Percentiles rank a stretch among this genome's conserved stretches.
These are phyloP conservation scores for Aspergillus sp. DNA, from an alignment of 2,329 filamentous ascomycete genomes.

Conservation along the genomic window DNA sequence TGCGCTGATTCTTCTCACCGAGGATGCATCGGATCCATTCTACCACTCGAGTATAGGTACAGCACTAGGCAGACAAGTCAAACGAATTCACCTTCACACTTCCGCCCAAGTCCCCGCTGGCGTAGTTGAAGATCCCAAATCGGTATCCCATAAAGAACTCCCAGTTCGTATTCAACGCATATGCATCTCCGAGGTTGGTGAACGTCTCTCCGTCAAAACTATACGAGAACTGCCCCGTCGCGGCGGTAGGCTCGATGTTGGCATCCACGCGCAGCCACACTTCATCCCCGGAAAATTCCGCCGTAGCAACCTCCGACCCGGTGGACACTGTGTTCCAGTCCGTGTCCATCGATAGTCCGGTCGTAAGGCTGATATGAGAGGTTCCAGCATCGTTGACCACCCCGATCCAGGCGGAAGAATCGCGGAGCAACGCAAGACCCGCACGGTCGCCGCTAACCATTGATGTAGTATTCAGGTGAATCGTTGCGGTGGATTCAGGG, in stretches of 20 bases:
- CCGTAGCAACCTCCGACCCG: conserved; percentile 26
- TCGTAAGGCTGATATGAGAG: conserved; percentile 34
- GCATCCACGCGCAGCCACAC: conserved; percentile 41
- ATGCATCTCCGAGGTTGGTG: conserved; percentile 31
- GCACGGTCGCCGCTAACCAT: conserved; percentile 54
- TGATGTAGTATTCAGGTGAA: conserved; percentile 49
- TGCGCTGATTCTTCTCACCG: background rate
- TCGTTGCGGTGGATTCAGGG: conserved; percentile 47
- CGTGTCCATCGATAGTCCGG: conserved; percentile 37
- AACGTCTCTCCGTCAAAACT: conserved; percentile 46
- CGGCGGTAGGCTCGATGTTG: conserved; percentile 33
- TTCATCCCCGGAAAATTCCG: conserved; percentile 12
- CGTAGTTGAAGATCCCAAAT: conserved; percentile 53
- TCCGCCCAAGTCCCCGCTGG: conserved; percentile 45
- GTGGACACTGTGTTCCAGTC: conserved; percentile 33
- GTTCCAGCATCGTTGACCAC: conserved; percentile 32
- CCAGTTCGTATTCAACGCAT: conserved; percentile 45
- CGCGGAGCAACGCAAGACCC: conserved; percentile 55
- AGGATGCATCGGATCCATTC: background rate
- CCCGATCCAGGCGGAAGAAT: conserved; percentile 55
- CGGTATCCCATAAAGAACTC: conserved; percentile 51
- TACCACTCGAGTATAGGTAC: background rate
- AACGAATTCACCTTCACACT: too few relatives aligned
- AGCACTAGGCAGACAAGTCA: too few relatives aligned
- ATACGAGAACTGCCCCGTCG: conserved; percentile 41